phyloP scores from a whole-genome alignment of 2,329 filamentous ascomycete species.

The Ophiostoma tasmaniense region DNA sequence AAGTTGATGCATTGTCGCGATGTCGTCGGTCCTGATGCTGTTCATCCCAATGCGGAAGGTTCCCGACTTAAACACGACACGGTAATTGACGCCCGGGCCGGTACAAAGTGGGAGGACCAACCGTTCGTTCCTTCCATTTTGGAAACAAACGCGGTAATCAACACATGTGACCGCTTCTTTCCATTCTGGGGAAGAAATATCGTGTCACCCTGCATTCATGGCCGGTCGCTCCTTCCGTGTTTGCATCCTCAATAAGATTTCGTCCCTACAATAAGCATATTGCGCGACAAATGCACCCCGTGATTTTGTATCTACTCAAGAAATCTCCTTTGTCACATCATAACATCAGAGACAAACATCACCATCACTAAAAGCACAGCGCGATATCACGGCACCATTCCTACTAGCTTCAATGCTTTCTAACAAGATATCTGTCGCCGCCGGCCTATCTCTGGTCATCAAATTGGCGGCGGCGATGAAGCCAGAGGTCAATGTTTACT shows the following conservation, averaged over 20 bases:
- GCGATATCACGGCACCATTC: background rate
- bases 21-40: background rate
- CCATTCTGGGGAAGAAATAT: background rate
- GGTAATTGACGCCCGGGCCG: background rate
- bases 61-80: background rate
- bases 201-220: background rate
- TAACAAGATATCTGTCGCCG: background rate
- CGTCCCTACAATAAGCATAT: background rate
- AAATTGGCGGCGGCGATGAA: background rate
- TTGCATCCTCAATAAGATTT: background rate
- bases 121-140: background rate
- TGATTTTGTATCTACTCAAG: background rate
- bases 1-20: background rate
- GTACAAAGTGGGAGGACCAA: background rate
- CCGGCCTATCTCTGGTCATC: background rate
- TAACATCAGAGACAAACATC: background rate
- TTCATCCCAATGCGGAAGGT: background rate
- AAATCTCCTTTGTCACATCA: background rate
- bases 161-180: background rate
- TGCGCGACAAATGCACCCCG: background rate
- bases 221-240: background rate
- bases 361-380: background rate
- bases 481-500: constrained; percentile 8
- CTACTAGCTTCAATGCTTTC: background rate
- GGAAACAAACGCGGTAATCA: background rate